These are phyloP conservation scores for Volvox carteri DNA, from an alignment of 163 green algal genomes.

Conservation along the genomic window DNA sequence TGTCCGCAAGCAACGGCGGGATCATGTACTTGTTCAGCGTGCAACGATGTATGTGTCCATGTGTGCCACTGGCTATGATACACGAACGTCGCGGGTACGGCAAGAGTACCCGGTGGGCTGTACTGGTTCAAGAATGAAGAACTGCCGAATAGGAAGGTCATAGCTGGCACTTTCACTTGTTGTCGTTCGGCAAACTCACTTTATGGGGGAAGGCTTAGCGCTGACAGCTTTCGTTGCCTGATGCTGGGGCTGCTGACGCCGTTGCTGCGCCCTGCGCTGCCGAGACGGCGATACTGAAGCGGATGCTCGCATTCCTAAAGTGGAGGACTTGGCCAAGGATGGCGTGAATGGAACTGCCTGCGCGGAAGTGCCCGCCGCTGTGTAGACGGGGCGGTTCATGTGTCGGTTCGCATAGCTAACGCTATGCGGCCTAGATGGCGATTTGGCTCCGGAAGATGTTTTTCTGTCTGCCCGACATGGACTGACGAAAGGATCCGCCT, in stretches of 20 bases:
- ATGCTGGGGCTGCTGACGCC: background rate
- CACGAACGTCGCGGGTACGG: no score
- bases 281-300: background rate
- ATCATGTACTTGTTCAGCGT: no score
- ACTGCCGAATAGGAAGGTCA: no score
- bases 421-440: background rate
- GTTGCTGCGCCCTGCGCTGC: background rate
- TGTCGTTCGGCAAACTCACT: conserved; percentile 9
- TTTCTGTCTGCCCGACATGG: background rate
- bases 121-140: no score
- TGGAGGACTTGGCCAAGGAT: background rate
- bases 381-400: conserved; percentile 16
- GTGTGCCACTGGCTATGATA: no score
- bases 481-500: background rate
- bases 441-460: background rate
- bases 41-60: no score
- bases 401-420: conserved; percentile 14
- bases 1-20: no score
- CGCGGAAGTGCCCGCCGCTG: conserved; percentile 8
- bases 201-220: background rate
- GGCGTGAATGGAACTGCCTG: background rate
- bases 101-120: no score
- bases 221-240: background rate
- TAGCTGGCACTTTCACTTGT: no score
- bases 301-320: background rate